phyloP scores from a whole-genome alignment of 768 basidiomycete genomes.

The Pleurotus ostreatus region DNA sequence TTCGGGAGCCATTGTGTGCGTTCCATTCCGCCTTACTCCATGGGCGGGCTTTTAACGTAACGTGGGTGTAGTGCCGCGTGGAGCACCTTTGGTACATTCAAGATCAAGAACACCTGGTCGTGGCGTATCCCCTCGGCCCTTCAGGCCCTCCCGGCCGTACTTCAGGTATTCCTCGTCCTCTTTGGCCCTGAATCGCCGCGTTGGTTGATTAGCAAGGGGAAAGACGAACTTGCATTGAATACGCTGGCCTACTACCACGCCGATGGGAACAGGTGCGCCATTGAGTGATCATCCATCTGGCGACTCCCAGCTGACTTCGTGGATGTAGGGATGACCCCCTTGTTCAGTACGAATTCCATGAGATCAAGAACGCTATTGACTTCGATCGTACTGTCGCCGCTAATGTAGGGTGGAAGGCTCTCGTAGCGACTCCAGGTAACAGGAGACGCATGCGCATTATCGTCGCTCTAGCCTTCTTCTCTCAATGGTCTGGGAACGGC shows the following conservation, averaged over 20 bases:
- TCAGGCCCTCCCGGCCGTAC: conserved; percentile 28
- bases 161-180: conserved; percentile 32
- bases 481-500: conserved; percentile 38
- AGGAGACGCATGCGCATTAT: conserved; percentile 51
- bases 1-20: conserved; percentile 72
- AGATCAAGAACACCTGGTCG: conserved; percentile 61
- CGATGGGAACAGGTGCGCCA: conserved; percentile 32
- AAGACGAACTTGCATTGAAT: conserved; percentile 44
- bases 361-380: conserved; percentile 53
- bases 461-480: conserved; percentile 55
- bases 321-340: conserved; percentile 43
- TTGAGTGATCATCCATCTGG: not conserved
- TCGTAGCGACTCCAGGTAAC: conserved; percentile 50
- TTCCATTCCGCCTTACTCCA: conserved; percentile 21
- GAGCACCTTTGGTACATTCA: conserved; percentile 80
- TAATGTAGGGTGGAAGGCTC: conserved; percentile 39
- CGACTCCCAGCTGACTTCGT: conserved; percentile 28
- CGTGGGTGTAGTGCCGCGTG: conserved; percentile 58
- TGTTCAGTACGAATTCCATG: conserved; percentile 48
- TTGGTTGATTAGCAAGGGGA: conserved; percentile 22
- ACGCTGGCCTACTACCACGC: conserved; percentile 56
- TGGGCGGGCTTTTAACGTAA: not conserved
- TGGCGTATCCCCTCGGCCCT: conserved; percentile 36
- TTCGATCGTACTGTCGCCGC: conserved; percentile 23
- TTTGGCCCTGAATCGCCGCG: conserved; percentile 35